phyloP scores from a whole-genome alignment of 75 land plant genomes.

The Larix kaempferi region DNA sequence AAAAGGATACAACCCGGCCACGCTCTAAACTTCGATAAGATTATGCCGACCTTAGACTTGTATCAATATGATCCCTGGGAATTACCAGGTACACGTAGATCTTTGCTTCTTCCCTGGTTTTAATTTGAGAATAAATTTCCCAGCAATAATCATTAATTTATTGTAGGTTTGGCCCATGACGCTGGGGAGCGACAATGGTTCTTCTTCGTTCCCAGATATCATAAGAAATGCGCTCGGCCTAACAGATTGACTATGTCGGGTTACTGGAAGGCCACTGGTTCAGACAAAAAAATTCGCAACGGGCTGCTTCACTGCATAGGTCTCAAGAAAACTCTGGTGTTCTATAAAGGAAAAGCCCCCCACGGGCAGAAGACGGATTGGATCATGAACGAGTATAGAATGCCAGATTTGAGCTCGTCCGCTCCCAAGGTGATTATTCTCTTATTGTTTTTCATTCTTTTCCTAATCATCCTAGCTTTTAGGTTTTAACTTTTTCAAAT shows the following conservation, averaged over 20 bases:
- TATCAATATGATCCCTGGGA: constrained; percentile 21
- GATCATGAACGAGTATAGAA: constrained; percentile 10
- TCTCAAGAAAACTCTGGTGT: constrained; percentile 8
- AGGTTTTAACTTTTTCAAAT: too few species aligned
- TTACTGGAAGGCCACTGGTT: constrained; percentile 11
- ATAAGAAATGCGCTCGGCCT: not conserved
- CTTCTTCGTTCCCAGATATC: not conserved
- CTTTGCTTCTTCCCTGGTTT: not conserved
- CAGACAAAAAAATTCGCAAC: not conserved
- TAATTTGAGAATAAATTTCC: not conserved
- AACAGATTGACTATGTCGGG: not conserved
- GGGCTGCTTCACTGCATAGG: not conserved
- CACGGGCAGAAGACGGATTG: not conserved
- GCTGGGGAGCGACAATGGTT: not conserved
- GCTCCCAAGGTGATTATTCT: too few species aligned
- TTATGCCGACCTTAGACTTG: constrained; percentile 4
- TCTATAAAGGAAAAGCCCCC: constrained; percentile 9
- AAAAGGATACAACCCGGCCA: constrained; percentile 3
- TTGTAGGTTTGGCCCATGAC: not conserved
- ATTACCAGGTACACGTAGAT: not conserved
- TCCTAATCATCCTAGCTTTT: too few species aligned
- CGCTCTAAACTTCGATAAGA: not conserved
- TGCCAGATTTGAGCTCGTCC: not conserved
- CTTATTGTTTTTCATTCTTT: not conserved
- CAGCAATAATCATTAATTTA: not conserved